These are phyloP conservation scores for Termitomyces bulborhizus DNA, from an alignment of 768 basidiomycete genomes.

Conservation along the genomic window DNA sequence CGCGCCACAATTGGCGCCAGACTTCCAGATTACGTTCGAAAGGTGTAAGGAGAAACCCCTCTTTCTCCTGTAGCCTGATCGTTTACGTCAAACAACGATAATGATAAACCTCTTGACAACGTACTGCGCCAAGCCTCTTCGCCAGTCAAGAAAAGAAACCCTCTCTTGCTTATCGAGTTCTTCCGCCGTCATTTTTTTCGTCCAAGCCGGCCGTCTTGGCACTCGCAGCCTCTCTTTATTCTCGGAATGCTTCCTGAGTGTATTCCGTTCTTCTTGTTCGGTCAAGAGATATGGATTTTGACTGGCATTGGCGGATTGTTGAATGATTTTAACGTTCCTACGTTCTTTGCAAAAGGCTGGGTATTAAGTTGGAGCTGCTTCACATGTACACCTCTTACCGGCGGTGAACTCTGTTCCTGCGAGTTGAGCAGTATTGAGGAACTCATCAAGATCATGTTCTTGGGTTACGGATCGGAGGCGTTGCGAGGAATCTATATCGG, in stretches of 20 bases:
- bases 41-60: conserved; percentile 86
- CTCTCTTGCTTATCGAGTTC: conserved; percentile 89
- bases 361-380: conserved; percentile 1
- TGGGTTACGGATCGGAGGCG: conserved; percentile 91
- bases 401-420: conserved; percentile 96
- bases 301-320: conserved; percentile 42
- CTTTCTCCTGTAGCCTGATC: conserved; percentile 76
- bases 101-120: conserved; percentile 25
- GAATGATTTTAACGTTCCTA: conserved; percentile 74
- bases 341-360: conserved; percentile 43
- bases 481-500: conserved; percentile 61
- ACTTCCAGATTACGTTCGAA: conserved; percentile 98
- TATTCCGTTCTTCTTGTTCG: conserved; percentile 73
- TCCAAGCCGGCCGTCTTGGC: conserved; percentile 89
- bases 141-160: conserved; percentile 88
- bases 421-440: conserved; percentile 89
- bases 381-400: conserved; percentile 37
- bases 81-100: conserved; percentile 1
- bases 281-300: conserved; percentile 86
- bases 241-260: conserved; percentile 66
- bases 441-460: conserved; percentile 93
- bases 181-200: conserved; percentile 62
- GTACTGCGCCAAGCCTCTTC: conserved; percentile 85
- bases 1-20: conserved; percentile 98
- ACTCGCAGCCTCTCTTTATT: conserved; percentile 76